Evolutionary conservation across 768 basidiomycete genomes (phyloP).

Genomic region (Coprinellus aureogranulatus): DNA sequence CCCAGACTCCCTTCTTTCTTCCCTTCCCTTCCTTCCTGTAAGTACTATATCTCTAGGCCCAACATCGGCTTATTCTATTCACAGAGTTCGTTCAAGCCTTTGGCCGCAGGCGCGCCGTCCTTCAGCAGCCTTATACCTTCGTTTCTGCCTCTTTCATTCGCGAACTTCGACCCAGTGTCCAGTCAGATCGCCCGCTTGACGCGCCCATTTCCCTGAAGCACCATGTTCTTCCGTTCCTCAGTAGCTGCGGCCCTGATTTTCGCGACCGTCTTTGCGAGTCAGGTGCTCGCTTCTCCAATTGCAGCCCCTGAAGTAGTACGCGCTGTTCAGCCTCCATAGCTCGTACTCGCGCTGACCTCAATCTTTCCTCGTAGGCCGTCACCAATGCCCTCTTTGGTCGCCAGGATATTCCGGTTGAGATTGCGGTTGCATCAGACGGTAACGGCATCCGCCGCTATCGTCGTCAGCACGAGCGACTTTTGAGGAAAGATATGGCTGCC

Average conservation of each 20-base stretch:
- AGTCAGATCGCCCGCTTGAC: background rate
- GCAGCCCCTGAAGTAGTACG: slow-evolving; percentile 44
- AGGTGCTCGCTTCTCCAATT: slow-evolving; percentile 41
- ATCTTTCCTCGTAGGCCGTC: background rate
- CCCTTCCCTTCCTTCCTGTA: slow-evolving; percentile 17
- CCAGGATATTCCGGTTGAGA: slow-evolving; percentile 14
- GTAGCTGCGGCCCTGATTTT: slow-evolving; percentile 39
- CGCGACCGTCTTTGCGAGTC: slow-evolving; percentile 42
- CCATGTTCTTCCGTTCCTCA: slow-evolving; percentile 46
- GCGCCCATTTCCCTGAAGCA: slow-evolving; percentile 13
- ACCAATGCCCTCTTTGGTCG: background rate
- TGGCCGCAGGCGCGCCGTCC: slow-evolving; percentile 35
- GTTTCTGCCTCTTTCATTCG: slow-evolving; percentile 9
- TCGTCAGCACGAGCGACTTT: background rate
- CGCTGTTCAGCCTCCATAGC: background rate
- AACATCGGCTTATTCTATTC: background rate
- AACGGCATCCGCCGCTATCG: slow-evolving; percentile 23
- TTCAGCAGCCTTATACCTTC: slow-evolving; percentile 19
- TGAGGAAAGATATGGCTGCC: background rate
- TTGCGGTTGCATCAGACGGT: slow-evolving; percentile 22
- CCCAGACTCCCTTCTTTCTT: slow-evolving; percentile 11
- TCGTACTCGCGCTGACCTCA: background rate
- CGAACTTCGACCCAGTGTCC: slow-evolving; percentile 2
- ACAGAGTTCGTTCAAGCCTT: slow-evolving; percentile 23
- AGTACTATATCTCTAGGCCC: no score